phyloP scores from a whole-genome alignment of 2,329 filamentous ascomycete species.

The Ophiocordyceps camponoti-floridani region DNA sequence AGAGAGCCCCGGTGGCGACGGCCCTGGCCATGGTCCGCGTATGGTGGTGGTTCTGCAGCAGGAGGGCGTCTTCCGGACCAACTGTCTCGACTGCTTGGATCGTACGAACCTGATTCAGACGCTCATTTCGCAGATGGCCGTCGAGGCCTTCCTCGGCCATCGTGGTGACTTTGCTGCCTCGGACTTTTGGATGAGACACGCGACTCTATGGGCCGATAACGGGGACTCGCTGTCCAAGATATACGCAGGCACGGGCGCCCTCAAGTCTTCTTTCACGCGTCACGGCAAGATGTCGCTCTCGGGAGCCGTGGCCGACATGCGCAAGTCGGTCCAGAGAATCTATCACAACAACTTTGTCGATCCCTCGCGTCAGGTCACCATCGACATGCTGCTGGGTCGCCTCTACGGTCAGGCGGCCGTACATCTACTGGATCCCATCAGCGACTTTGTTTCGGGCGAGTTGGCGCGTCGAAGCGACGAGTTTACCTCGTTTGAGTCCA shows the following conservation, averaged over 20 bases:
- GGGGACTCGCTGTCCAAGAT: constrained; percentile 88
- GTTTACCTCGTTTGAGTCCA: constrained; percentile 56
- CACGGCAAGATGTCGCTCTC: constrained; percentile 91
- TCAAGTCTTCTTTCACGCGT: constrained; percentile 90
- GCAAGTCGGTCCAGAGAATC: constrained; percentile 82
- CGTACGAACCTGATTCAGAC: constrained; percentile 93
- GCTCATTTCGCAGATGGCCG: constrained; percentile 82
- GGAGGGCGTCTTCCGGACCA: constrained; percentile 88
- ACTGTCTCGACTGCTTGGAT: constrained; percentile 90
- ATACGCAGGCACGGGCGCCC: constrained; percentile 85
- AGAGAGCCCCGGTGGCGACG: constrained; percentile 15
- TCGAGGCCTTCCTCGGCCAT: constrained; percentile 68
- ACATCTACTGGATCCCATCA: constrained; percentile 82
- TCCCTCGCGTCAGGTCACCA: constrained; percentile 81
- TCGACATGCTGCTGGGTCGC: constrained; percentile 78
- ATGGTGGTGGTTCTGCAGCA: constrained; percentile 67
- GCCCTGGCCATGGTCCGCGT: constrained; percentile 17
- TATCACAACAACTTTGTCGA: constrained; percentile 98
- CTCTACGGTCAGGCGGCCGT: constrained; percentile 71
- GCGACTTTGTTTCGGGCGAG: constrained; percentile 71
- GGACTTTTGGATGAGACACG: constrained; percentile 87
- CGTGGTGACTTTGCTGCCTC: constrained; percentile 48
- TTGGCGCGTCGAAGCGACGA: constrained; percentile 49
- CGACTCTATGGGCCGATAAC: constrained; percentile 91
- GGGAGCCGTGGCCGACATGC: constrained; percentile 82